Conservation (phyloP, 371 early-diverging fungal genomes). For the Circinella umbellata region DNA sequence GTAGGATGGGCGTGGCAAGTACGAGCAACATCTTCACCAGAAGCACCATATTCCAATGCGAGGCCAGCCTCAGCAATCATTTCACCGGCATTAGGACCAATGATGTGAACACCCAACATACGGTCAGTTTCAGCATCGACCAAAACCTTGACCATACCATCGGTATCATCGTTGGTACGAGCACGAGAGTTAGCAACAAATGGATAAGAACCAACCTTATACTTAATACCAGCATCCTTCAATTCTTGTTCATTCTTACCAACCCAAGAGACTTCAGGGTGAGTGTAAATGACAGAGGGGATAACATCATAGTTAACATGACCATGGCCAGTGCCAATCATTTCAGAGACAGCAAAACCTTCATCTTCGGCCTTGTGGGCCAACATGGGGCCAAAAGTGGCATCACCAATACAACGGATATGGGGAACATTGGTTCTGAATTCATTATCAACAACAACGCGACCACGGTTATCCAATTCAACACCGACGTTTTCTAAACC, state of each 20-base stretch:
- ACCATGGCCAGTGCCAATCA: slow-evolving; percentile 89
- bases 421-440: slow-evolving; percentile 90
- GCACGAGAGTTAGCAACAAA: slow-evolving; percentile 98
- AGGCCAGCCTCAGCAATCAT: slow-evolving; percentile 98
- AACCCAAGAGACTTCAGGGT: slow-evolving; percentile 99
- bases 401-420: slow-evolving; percentile 98
- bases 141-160: slow-evolving; percentile 96
- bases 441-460: slow-evolving; percentile 84
- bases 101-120: slow-evolving; percentile 96
- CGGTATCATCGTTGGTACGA: slow-evolving; percentile 94
- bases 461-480: slow-evolving; percentile 87
- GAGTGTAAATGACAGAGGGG: slow-evolving; percentile 98
- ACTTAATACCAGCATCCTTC: slow-evolving; percentile 86
- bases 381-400: slow-evolving; percentile 96
- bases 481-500: slow-evolving; percentile 92
- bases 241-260: slow-evolving; percentile 95
- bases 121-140: slow-evolving; percentile 95
- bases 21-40: slow-evolving; percentile 95
- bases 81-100: slow-evolving; percentile 98
- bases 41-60: slow-evolving; percentile 97
- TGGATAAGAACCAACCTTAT: slow-evolving; percentile 91
- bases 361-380: slow-evolving; percentile 99
- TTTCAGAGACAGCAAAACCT: slow-evolving; percentile 94
- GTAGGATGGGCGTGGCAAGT: slow-evolving; percentile 99
- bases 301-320: slow-evolving; percentile 98